A percentile compares a stretch with the other conserved stretches of the same genome.
These are phyloP conservation scores for Sclerotinia nivalis DNA, from an alignment of 2,329 filamentous ascomycete genomes.

Conservation along the genomic window DNA sequence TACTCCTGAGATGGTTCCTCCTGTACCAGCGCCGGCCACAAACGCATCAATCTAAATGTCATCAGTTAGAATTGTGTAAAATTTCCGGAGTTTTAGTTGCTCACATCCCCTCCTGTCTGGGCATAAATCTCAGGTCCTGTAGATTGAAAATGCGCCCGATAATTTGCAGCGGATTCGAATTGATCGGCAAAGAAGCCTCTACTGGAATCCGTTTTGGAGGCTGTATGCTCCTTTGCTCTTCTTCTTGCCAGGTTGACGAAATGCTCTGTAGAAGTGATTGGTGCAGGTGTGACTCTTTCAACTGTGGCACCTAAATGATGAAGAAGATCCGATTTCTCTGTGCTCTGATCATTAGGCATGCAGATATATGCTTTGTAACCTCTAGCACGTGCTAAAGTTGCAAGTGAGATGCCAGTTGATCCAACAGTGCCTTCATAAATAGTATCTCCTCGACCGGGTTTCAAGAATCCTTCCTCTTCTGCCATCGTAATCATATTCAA, in stretches of 20 bases:
- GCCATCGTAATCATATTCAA: conserved; percentile 84
- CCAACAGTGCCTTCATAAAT: conserved; percentile 98
- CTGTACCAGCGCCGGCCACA: conserved; percentile 89
- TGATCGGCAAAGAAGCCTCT: conserved; percentile 93
- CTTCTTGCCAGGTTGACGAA: conserved; percentile 89
- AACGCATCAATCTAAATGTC: conserved; percentile 70
- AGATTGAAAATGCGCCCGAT: conserved; percentile 74
- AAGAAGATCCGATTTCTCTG: conserved; percentile 87
- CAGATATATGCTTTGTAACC: conserved; percentile 95
- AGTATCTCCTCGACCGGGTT: conserved; percentile 81
- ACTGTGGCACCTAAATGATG: conserved; percentile 89
- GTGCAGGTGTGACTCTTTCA: conserved; percentile 84
- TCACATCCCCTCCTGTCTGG: conserved; percentile 65
- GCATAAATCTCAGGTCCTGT: conserved; percentile 88
- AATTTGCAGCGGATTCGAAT: conserved; percentile 91
- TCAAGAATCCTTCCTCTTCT: conserved; percentile 73
- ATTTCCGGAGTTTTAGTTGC: not conserved
- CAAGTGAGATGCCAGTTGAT: conserved; percentile 92
- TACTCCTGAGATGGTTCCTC: conserved; percentile 88
- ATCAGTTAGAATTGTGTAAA: conserved; percentile 22
- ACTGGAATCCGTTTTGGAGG: conserved; percentile 57
- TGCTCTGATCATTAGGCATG: conserved; percentile 90
- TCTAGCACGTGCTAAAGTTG: conserved; percentile 80
- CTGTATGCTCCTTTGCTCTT: conserved; percentile 73
- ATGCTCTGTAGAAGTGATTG: conserved; percentile 89